Evolutionary conservation across 805 yeast genomes (phyloP).

Genomic region (Kuraishia ogatae): DNA sequence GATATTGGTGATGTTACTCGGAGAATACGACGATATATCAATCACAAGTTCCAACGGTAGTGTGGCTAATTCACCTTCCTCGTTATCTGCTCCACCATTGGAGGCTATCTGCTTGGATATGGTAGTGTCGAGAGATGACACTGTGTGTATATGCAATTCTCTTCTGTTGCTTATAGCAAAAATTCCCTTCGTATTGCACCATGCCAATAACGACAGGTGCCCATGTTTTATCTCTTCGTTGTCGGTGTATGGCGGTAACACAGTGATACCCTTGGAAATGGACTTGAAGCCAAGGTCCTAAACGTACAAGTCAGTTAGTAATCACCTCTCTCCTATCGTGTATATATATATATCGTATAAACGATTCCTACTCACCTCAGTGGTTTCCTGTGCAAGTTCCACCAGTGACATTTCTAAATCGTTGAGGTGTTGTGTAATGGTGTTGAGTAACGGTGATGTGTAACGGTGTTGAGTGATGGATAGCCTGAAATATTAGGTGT

Average conservation of each 20-base stretch:
- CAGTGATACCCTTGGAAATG: conserved; percentile 12
- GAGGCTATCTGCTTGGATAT: not conserved
- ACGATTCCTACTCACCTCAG: conserved; percentile 1
- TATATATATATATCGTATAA: too few species aligned
- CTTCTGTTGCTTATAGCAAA: not conserved
- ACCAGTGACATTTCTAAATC: not conserved
- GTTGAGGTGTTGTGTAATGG: not conserved
- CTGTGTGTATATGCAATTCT: not conserved
- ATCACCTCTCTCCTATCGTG: too few species aligned
- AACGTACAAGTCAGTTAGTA: not conserved
- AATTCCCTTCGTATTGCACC: not conserved
- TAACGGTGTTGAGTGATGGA: too few species aligned
- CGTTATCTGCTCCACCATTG: not conserved
- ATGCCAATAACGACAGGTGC: not conserved
- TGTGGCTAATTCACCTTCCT: not conserved
- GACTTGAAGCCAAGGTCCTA: conserved; percentile 22
- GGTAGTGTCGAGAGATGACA: not conserved
- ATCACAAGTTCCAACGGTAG: not conserved
- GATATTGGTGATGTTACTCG: not conserved
- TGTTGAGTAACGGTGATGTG: too few species aligned
- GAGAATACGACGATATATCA: not conserved
- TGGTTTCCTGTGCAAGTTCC: conserved; percentile 1
- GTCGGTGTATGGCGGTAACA: conserved; percentile 10
- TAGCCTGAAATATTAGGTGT: too few species aligned
- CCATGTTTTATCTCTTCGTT: not conserved